Percentiles rank a stretch among this genome's conserved stretches.
phyloP scores from a whole-genome alignment of 2,329 filamentous ascomycete species.

The Paraconiothyrium brasiliense region DNA sequence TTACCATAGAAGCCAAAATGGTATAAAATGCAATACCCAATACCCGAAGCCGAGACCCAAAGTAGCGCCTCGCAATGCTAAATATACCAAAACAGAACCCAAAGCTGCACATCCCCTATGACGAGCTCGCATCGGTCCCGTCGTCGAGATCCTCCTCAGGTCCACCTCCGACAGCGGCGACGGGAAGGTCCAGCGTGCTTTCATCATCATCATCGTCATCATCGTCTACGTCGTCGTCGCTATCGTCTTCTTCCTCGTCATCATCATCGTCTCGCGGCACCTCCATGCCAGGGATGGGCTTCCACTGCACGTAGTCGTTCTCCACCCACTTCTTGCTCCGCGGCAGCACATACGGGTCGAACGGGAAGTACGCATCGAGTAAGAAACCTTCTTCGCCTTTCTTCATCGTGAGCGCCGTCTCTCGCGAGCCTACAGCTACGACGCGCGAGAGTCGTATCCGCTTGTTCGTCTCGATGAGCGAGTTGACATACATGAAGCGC shows the following conservation, averaged over 20 bases:
- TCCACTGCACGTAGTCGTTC: constrained; percentile 56
- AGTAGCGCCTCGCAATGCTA: constrained; percentile 15
- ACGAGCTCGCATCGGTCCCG: constrained; percentile 18
- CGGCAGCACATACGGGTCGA: constrained; percentile 93
- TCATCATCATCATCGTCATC: constrained; percentile 23
- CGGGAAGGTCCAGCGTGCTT: background rate
- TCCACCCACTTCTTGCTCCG: constrained; percentile 88
- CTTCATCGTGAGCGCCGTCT: constrained; percentile 61
- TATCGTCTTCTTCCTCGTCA: constrained; percentile 49
- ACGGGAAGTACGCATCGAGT: constrained; percentile 94
- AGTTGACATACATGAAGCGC: constrained; percentile 87
- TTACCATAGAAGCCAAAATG: too few species aligned
- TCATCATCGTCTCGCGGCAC: constrained; percentile 57
- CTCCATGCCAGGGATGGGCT: constrained; percentile 50
- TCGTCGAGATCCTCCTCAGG: constrained; percentile 16
- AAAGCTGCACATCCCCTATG: constrained; percentile 10
- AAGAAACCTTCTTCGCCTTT: constrained; percentile 82
- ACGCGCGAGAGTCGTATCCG: constrained; percentile 77
- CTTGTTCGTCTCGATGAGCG: constrained; percentile 91
- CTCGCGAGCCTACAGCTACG: constrained; percentile 58
- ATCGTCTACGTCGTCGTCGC: constrained; percentile 37
- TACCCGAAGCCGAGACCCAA: background rate
- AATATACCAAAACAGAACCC: constrained; percentile 7
- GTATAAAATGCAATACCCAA: constrained; percentile 8
- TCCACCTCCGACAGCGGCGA: background rate